Percentiles rank a stretch among this genome's conserved stretches.
Evolutionary conservation across 2,329 filamentous ascomycete species (phyloP).

Genomic region (Bimuria novae-zelandiae): DNA sequence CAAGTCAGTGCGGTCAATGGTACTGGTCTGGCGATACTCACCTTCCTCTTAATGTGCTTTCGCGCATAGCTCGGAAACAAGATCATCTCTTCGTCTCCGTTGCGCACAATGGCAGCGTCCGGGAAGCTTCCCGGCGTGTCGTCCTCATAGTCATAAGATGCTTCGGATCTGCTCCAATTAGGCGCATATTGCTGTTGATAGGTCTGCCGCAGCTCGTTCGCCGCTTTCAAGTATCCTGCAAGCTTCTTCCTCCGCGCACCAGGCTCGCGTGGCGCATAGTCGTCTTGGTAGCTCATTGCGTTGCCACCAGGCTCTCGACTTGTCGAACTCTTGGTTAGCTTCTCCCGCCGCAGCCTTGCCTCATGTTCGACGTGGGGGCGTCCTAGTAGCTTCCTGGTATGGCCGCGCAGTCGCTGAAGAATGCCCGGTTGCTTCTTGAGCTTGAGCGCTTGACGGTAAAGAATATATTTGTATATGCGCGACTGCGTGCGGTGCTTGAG

Average conservation of each 20-base stretch:
- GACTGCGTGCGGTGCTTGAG: slow-evolving; percentile 74
- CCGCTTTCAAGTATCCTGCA: slow-evolving; percentile 71
- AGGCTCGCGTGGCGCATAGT: slow-evolving; percentile 57
- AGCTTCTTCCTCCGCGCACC: slow-evolving; percentile 79
- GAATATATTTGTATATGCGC: slow-evolving; percentile 74
- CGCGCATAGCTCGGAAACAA: slow-evolving; percentile 94
- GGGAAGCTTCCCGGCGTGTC: slow-evolving; percentile 78
- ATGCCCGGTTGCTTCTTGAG: slow-evolving; percentile 33
- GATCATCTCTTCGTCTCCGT: slow-evolving; percentile 88
- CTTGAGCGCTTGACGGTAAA: slow-evolving; percentile 61
- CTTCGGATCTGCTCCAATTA: slow-evolving; percentile 54
- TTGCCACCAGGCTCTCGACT: slow-evolving; percentile 27
- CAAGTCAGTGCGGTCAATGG: slow-evolving; percentile 14
- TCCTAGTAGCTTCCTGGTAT: slow-evolving; percentile 36
- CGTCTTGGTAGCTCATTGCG: slow-evolving; percentile 39
- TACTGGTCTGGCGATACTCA: slow-evolving; percentile 23
- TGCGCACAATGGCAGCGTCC: slow-evolving; percentile 77
- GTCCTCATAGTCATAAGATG: slow-evolving; percentile 49
- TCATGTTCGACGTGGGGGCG: slow-evolving; percentile 41
- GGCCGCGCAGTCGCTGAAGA: slow-evolving; percentile 37
- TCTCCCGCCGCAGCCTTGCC: slow-evolving; percentile 32
- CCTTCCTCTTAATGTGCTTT: slow-evolving; percentile 62
- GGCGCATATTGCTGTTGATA: slow-evolving; percentile 62
- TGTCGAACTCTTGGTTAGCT: slow-evolving; percentile 33
- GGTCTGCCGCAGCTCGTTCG: slow-evolving; percentile 71